These are phyloP conservation scores for Smithsoniella earleae DNA, from an alignment of 163 green algal species.

Conservation along the genomic window DNA sequence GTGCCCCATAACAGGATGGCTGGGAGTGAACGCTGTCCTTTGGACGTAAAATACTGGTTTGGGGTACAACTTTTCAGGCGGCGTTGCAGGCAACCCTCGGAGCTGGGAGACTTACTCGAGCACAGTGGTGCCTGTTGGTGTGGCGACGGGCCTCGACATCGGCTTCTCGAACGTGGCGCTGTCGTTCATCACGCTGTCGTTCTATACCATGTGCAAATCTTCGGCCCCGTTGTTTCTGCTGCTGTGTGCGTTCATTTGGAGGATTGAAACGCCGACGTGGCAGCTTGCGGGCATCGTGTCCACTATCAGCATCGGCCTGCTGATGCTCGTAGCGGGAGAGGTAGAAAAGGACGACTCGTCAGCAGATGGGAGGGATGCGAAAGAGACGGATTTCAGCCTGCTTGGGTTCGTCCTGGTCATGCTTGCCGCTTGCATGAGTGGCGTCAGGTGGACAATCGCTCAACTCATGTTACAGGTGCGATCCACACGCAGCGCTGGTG, in stretches of 20 bases:
- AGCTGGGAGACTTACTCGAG: background rate
- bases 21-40: no score
- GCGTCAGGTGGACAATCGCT: constrained; percentile 85
- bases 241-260: constrained; percentile 75
- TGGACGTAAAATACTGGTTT: no score
- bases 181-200: constrained; percentile 78
- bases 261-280: constrained; percentile 62
- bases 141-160: constrained; percentile 83
- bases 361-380: no score
- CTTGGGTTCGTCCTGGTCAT: constrained; percentile 84
- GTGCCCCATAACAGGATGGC: no score
- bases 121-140: constrained; percentile 70
- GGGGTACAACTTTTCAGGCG: constrained; percentile 6
- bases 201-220: constrained; percentile 96
- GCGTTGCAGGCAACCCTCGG: background rate
- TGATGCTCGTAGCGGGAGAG: constrained; percentile 78
- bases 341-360: no score
- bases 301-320: constrained; percentile 73
- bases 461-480: constrained; percentile 66
- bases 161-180: constrained; percentile 80
- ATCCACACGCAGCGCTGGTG: background rate
- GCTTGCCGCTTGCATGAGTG: constrained; percentile 63
- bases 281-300: constrained; percentile 66
- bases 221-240: constrained; percentile 83
- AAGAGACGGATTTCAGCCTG: constrained; percentile 63